These are phyloP conservation scores for Vachellia collinsii DNA, from an alignment of 306 rosid species.

Conservation along the genomic window DNA sequence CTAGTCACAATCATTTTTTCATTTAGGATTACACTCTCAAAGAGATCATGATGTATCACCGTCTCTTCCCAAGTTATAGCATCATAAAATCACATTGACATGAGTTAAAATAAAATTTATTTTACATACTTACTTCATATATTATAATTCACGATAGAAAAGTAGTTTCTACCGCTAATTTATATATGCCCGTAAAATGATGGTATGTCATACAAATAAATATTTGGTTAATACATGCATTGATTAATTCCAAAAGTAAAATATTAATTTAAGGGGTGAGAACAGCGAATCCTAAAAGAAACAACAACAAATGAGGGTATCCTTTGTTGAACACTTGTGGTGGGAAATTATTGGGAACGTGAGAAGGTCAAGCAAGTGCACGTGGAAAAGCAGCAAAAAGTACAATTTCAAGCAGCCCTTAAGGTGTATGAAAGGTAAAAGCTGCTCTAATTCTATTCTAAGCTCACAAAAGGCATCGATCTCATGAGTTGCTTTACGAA, in stretches of 20 bases:
- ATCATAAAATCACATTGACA: too few relatives aligned
- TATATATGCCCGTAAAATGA: background rate
- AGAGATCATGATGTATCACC: too few relatives aligned
- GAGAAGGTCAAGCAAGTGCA: slow-evolving; percentile 24
- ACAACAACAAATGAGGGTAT: background rate
- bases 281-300: background rate
- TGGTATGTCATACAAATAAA: background rate
- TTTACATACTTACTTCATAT: too few relatives aligned
- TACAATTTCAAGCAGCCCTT: slow-evolving; percentile 36
- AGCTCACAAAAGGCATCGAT: slow-evolving; percentile 2
- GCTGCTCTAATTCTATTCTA: slow-evolving; percentile 13
- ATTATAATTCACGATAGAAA: too few relatives aligned
- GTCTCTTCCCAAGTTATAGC: too few relatives aligned
- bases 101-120: too few relatives aligned
- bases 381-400: slow-evolving; percentile 40
- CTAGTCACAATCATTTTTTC: too few relatives aligned
- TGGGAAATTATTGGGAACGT: background rate
- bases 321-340: too few relatives aligned
- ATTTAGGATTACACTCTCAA: too few relatives aligned
- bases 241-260: background rate
- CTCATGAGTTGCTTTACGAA: background rate
- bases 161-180: too few relatives aligned
- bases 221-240: background rate
- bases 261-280: background rate
- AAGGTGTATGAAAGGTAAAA: slow-evolving; percentile 40